Evolutionary conservation across 208 protist genomes (phyloP), one percentile per base, ranked within the genome.

Genomic region (Trypanosoma cruzi): DNA sequence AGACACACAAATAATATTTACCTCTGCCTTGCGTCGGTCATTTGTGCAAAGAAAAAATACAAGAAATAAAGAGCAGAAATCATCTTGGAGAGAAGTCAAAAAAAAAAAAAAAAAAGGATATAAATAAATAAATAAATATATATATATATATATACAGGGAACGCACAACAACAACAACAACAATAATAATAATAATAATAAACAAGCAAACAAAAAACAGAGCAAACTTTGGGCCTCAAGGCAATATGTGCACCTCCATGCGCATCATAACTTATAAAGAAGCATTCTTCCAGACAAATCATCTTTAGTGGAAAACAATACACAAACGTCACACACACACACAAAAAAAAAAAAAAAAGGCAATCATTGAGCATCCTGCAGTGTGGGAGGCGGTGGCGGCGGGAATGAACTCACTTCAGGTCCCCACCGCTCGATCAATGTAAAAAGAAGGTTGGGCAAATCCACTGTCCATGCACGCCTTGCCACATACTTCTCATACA

Each of bases 401-500:
- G 64, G 66, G 40, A 72, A 75, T 4, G 34, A 46, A 37, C 81
- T 65, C 59, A 78, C 49, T 68, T 94, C 86, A 4, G 81, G 79
- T 7, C 86, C 89, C 83, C 84, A 93, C 2, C 80, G 75, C 26
- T 75, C 60, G 16, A 90, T 73, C 14, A 93, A 75, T 5, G 76
- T 50, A 2, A 48, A 53, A 56, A 95, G 63, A 54, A 78, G 84
- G 40, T 83, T 56, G 0, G 81, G 79, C 61, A 93, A 58, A 13
- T 78, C 81, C 0, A 5, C 57, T 42, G 66, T 49, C 89, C 89
- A 95, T 24, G 31, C 53, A 28, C 66, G 44, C 29, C 59, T 86
- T 18, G 74, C 52, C 18, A 93, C 82, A 57, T 78, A 84, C 16
- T 68, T 66, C 28, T 96, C 90, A 66, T 89, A 93, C 32, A 93